Conservation (phyloP, 2,329 filamentous ascomycete species). For the Epichloe sylvatica region DNA sequence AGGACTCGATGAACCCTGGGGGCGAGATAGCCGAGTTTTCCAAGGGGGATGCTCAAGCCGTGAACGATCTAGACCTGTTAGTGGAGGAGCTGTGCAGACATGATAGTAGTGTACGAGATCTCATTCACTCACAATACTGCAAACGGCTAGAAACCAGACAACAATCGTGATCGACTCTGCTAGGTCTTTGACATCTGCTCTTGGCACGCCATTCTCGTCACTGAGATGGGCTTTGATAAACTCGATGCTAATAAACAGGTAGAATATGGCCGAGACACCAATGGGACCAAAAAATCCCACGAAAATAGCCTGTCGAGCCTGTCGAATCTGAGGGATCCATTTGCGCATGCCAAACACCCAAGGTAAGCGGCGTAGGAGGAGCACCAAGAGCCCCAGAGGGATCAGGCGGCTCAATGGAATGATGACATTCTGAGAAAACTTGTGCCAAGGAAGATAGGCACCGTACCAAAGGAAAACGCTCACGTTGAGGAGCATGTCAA, state of each 20-base stretch:
- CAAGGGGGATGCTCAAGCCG: conserved; percentile 67
- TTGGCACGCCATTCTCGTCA: conserved; percentile 41
- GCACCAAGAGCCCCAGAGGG: conserved; percentile 57
- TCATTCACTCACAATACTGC: conserved; percentile 54
- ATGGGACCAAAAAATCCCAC: conserved; percentile 86
- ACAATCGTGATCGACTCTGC: conserved; percentile 55
- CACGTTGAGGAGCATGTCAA: conserved; percentile 89
- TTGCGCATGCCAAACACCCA: conserved; percentile 61
- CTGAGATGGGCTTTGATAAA: conserved; percentile 46
- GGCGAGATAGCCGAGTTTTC: conserved; percentile 49
- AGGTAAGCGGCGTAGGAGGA: conserved; percentile 65
- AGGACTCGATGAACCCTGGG: conserved; percentile 39
- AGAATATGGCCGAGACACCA: conserved; percentile 81
- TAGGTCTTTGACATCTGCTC: conserved; percentile 52
- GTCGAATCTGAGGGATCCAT: conserved; percentile 65
- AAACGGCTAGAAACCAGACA: conserved; percentile 76
- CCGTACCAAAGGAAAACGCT: conserved; percentile 85
- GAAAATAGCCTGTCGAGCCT: conserved; percentile 61
- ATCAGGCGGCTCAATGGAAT: conserved; percentile 64
- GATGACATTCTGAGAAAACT: conserved; percentile 51
- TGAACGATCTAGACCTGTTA: conserved; percentile 45
- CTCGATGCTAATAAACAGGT: conserved; percentile 67
- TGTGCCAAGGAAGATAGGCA: conserved; percentile 66
- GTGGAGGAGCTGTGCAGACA: conserved; percentile 13
- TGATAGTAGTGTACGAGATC: neutral